A percentile compares a stretch with the other conserved stretches of the same genome.
Evolutionary conservation across 176 grass and related monocot genomes (phyloP).

Genomic region (Carex littledalei): DNA sequence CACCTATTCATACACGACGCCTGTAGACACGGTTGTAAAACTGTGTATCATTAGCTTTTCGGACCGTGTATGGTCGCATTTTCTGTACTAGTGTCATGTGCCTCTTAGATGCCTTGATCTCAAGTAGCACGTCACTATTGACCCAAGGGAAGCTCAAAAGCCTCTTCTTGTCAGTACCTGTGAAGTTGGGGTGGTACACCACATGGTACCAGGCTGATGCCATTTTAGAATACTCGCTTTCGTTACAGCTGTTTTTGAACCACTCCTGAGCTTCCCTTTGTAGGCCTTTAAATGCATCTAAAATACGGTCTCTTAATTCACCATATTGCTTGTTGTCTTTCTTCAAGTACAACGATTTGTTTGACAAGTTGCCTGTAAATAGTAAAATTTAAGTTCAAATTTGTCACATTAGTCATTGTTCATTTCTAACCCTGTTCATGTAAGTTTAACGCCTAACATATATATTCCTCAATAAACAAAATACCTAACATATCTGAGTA

Average conservation of each 20-base stretch:
- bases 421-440: background rate
- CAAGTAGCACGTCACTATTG: constrained; percentile 43
- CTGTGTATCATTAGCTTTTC: too few relatives aligned
- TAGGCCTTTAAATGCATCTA: constrained; percentile 44
- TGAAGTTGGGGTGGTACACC: constrained; percentile 54
- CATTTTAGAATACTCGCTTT: constrained; percentile 35
- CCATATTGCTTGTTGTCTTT: constrained; percentile 70
- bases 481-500: too few relatives aligned
- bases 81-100: background rate
- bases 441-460: background rate
- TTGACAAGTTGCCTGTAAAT: constrained; percentile 58
- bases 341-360: constrained; percentile 58
- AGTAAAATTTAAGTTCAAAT: constrained; percentile 6
- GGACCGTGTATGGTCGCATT: too few relatives aligned
- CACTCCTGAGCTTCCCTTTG: constrained; percentile 45
- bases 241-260: constrained; percentile 28
- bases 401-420: background rate
- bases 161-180: constrained; percentile 4
- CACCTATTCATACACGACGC: too few relatives aligned
- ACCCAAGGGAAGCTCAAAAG: constrained; percentile 91
- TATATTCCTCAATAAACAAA: too few relatives aligned
- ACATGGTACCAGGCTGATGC: constrained; percentile 91
- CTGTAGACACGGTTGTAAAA: too few relatives aligned
- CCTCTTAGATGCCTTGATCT: constrained; percentile 40
- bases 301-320: constrained; percentile 91